phyloP scores from a whole-genome alignment of 345 rosid genomes.

The Syzygium aqueum region DNA sequence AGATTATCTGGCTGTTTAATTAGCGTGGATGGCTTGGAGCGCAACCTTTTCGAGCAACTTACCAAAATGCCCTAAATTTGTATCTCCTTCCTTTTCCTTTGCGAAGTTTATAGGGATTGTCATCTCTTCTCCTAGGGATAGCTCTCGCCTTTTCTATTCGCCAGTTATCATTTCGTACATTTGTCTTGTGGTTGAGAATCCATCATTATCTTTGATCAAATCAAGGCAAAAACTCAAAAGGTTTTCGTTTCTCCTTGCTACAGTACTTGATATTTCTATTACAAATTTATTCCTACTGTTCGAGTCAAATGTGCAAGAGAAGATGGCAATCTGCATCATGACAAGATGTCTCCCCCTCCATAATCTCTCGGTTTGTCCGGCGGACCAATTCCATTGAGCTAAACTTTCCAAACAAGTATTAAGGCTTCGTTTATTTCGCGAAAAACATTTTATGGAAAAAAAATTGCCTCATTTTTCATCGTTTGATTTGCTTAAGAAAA shows the following conservation, averaged over 20 bases:
- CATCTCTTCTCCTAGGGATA: background rate
- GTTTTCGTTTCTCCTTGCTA: background rate
- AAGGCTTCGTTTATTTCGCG: no score
- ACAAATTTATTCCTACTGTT: background rate
- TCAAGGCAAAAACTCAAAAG: background rate
- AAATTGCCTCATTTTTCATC: no score
- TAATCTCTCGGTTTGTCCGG: background rate
- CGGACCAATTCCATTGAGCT: background rate
- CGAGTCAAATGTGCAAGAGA: background rate
- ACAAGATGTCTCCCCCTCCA: background rate
- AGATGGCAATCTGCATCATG: background rate
- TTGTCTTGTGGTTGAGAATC: background rate
- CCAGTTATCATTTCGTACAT: no score
- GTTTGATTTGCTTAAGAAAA: no score
- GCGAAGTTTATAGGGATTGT: no score
- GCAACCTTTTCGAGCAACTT: background rate
- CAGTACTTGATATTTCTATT: background rate
- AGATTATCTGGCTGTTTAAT: no score
- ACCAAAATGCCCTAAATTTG: background rate
- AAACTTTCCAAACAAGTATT: background rate
- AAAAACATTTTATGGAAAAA: no score
- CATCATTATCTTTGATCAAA: background rate
- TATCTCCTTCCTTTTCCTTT: background rate
- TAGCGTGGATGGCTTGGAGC: no score
- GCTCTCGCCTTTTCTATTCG: no score